Evolutionary conservation across 495 filamentous ascomycete species (phyloP), one percentile per base, ranked within the genome.

Genomic region (Podospora australis): DNA sequence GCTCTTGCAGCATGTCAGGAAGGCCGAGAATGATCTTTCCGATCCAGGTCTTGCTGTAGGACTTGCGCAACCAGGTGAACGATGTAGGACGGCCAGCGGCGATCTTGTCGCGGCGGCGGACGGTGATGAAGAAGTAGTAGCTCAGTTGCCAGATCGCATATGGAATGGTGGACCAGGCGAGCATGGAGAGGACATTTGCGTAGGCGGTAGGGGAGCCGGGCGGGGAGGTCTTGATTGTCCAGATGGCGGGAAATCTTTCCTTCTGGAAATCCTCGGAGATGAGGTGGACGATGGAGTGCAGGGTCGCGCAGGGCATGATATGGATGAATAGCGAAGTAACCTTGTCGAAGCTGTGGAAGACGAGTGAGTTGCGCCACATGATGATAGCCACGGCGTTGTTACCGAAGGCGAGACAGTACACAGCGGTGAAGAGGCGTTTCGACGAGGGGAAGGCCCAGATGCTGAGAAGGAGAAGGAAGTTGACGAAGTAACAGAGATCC

Each of bases 321-420:
- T 98, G 92, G 54, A 98, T 96, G 70, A 98, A 97, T 22, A 97
- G 84, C 72, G 86, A 90, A 28, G 88, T 90, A 44, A 95, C 72
- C 66, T 98, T 98, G 70, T 98, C 92, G 66, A 97, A 81, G 50
- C 86, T 90, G 68, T 98, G 92, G 70, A 98, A 97, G 29, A 98
- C 92, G 67, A 98, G 77, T 17, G 89, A 95, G 64, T 98, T 98
- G 47, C 92, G 82, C 92, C 92, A 98, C 91, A 98, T 96, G 52
- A 92, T 94, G 65, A 98, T 97, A 14, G 92, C 92, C 41, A 94
- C 82, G 39, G 92, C 92, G 62, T 98, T 98, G 67, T 98, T 98
- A 46, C 92, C 92, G 50, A 84, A 90, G 14, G 89, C 86, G 45
- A 98, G 73, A 56, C 92, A 97, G 65, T 87, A 97, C 10, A 89